These are phyloP conservation scores for Arthrobotrys pseudoclavata DNA, from an alignment of 2,329 filamentous ascomycete genomes.

Conservation along the genomic window DNA sequence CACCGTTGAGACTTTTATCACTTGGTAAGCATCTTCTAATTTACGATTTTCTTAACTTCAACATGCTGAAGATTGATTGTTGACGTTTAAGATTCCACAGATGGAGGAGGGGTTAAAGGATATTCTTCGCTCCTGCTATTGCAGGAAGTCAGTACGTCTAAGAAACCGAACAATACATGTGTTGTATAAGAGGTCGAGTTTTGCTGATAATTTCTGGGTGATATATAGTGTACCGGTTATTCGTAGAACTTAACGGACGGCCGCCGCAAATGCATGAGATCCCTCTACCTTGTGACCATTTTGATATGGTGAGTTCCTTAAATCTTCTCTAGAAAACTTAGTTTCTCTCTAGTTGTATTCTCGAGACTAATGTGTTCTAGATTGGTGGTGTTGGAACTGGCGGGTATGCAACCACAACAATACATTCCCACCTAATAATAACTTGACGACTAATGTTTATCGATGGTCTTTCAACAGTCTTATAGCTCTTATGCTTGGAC, in stretches of 20 bases:
- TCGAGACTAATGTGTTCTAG: slow-evolving; percentile 40
- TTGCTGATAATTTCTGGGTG: slow-evolving; percentile 29
- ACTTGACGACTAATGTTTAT: slow-evolving; percentile 5
- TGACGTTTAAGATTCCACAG: slow-evolving; percentile 40
- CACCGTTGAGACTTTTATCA: slow-evolving; percentile 50
- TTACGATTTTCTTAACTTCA: neutral
- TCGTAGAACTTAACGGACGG: slow-evolving; percentile 55
- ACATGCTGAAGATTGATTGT: slow-evolving; percentile 10
- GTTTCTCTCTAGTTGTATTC: neutral
- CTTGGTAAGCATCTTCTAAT: slow-evolving; percentile 38
- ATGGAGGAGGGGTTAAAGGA: slow-evolving; percentile 59
- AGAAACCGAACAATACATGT: slow-evolving; percentile 7
- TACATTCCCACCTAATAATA: slow-evolving; percentile 22
- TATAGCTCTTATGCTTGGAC: slow-evolving; percentile 81
- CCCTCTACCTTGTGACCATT: slow-evolving; percentile 57
- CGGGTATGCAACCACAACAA: slow-evolving; percentile 46
- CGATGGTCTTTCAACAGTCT: slow-evolving; percentile 20
- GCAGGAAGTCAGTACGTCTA: slow-evolving; percentile 58
- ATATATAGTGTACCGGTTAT: slow-evolving; percentile 55
- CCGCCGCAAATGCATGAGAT: slow-evolving; percentile 59
- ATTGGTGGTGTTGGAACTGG: slow-evolving; percentile 59
- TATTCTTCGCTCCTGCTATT: slow-evolving; percentile 58
- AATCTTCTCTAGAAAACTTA: neutral
- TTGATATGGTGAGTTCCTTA: slow-evolving; percentile 49
- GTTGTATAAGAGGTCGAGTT: neutral